phyloP scores from a whole-genome alignment of 73 alveolate genomes.

The Urostyla sp. region DNA sequence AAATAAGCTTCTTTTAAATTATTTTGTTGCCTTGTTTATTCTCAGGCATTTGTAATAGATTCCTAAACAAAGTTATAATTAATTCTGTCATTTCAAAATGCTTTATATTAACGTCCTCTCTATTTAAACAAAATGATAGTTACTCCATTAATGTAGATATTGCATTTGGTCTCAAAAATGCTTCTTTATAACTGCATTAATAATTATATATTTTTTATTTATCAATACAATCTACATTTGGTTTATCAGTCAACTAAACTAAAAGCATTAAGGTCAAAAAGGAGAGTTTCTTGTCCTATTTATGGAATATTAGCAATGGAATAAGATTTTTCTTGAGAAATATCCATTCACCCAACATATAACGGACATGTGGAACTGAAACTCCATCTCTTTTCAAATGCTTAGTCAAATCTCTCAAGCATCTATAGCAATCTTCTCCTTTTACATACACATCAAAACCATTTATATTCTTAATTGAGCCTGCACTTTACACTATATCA shows the following conservation, averaged over 20 bases:
- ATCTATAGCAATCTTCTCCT: conserved; percentile 60
- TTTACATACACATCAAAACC: conserved; percentile 73
- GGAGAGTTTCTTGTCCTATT: conserved; percentile 76
- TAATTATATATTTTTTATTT: conserved; percentile 37
- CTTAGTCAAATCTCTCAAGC: conserved; percentile 63
- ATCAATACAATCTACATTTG: conserved; percentile 35
- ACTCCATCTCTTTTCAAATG: conserved; percentile 74
- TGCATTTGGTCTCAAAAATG: conserved; percentile 64
- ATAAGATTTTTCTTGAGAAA: conserved; percentile 76
- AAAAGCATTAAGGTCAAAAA: conserved; percentile 71
- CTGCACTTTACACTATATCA: conserved; percentile 59
- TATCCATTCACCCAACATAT: conserved; percentile 73
- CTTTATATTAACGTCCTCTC: conserved; percentile 63
- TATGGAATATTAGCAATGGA: conserved; percentile 77
- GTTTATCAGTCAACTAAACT: conserved; percentile 71
- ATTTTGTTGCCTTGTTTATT: conserved; percentile 29
- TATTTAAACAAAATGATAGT: conserved; percentile 74
- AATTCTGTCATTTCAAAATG: conserved; percentile 84
- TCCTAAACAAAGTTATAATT: conserved; percentile 70
- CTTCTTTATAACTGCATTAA: conserved; percentile 69
- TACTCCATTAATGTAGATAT: conserved; percentile 68
- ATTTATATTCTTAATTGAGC: conserved; percentile 60
- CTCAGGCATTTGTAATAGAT: conserved; percentile 78
- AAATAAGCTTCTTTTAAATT: conserved; percentile 44
- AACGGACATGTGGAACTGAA: conserved; percentile 72